Evolutionary conservation across 2,329 filamentous ascomycete species (phyloP).

Genomic region (Hortaea sp.): DNA sequence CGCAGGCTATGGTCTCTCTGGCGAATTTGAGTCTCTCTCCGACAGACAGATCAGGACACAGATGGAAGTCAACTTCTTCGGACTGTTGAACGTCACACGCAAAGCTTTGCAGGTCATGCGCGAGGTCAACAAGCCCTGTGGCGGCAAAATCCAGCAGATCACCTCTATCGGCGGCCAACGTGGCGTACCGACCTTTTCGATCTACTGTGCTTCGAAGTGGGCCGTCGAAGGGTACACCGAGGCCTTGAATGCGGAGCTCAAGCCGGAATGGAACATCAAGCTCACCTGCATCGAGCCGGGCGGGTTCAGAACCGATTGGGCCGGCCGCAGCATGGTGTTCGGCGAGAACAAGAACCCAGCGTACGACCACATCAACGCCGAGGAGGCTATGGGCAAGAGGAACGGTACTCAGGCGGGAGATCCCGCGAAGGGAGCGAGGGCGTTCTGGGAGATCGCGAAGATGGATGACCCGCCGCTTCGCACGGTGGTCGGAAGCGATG

Average conservation of each 20-base stretch:
- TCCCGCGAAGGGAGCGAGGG: constrained; percentile 36
- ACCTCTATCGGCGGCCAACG: constrained; percentile 43
- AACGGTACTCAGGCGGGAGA: constrained; percentile 41
- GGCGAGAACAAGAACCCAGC: constrained; percentile 34
- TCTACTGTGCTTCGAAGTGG: constrained; percentile 36
- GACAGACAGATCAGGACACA: constrained; percentile 42
- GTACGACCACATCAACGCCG: constrained; percentile 36
- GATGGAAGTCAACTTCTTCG: constrained; percentile 53
- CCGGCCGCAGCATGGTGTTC: constrained; percentile 38
- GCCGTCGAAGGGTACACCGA: constrained; percentile 41
- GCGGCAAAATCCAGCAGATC: constrained; percentile 46
- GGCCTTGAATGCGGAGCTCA: constrained; percentile 31
- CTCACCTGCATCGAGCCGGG: constrained; percentile 37
- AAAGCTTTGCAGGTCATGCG: constrained; percentile 36
- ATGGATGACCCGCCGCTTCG: constrained; percentile 44
- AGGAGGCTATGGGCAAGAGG: constrained; percentile 29
- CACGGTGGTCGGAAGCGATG: constrained; percentile 42
- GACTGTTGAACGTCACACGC: constrained; percentile 44
- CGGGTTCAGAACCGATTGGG: constrained; percentile 39
- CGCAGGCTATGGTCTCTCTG: constrained; percentile 43
- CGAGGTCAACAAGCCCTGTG: constrained; percentile 30
- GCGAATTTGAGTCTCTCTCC: constrained; percentile 43
- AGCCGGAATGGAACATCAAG: constrained; percentile 39
- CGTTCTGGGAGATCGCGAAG: constrained; percentile 43
- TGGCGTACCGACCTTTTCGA: constrained; percentile 31